A percentile compares a stretch with the other conserved stretches of the same genome.
Evolutionary conservation across 768 basidiomycete genomes (phyloP).

Genomic region (Leccinum disarticulatum): DNA sequence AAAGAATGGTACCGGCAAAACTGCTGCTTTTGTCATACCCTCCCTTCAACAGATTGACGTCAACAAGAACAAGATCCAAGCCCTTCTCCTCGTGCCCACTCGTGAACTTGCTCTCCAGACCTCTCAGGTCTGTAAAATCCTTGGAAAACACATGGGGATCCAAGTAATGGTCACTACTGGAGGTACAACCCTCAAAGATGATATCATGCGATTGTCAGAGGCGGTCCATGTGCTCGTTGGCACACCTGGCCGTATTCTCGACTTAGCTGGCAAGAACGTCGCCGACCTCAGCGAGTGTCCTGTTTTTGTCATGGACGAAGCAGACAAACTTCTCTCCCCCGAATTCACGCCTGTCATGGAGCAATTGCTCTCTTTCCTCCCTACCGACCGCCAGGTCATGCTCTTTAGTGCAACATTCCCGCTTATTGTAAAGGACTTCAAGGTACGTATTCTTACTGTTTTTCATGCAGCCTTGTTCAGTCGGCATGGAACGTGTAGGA

Average conservation of each 20-base stretch:
- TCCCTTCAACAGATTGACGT: constrained; percentile 91
- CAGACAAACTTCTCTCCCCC: constrained; percentile 94
- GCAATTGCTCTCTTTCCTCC: constrained; percentile 84
- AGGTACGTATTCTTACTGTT: constrained; percentile 46
- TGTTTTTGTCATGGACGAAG: constrained; percentile 99
- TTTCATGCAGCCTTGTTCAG: constrained; percentile 5
- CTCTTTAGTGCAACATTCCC: constrained; percentile 99
- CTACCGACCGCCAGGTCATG: constrained; percentile 91
- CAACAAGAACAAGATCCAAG: constrained; percentile 85
- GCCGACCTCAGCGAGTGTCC: constrained; percentile 94
- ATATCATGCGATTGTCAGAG: constrained; percentile 90
- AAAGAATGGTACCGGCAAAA: constrained; percentile 97
- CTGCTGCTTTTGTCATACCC: constrained; percentile 98
- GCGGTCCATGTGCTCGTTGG: constrained; percentile 95
- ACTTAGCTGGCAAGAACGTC: constrained; percentile 88
- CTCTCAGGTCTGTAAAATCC: constrained; percentile 96
- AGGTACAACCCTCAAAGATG: constrained; percentile 96
- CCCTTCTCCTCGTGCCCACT: constrained; percentile 95
- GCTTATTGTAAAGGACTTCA: constrained; percentile 98
- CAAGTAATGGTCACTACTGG: constrained; percentile 99
- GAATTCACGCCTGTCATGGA: constrained; percentile 99
- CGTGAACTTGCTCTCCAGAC: constrained; percentile 98
- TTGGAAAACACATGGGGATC: constrained; percentile 92
- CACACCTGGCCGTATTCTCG: constrained; percentile 94
- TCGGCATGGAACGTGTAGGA: constrained; percentile 50